These are phyloP conservation scores for Debaryomyces sp. DNA, from an alignment of 1,139 yeast genomes.

Conservation along the genomic window DNA sequence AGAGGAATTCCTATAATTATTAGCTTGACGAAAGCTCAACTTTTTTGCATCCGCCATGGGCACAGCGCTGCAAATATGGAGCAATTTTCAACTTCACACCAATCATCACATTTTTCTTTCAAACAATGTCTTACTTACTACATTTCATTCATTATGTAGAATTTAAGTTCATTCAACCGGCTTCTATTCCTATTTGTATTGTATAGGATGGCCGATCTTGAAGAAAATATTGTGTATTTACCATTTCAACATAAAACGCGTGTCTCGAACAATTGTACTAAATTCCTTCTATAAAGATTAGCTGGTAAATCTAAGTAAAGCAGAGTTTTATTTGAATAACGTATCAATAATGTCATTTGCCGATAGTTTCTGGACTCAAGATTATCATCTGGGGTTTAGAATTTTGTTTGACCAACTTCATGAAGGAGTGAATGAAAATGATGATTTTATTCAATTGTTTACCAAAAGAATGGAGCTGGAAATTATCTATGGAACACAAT, in stretches of 20 bases:
- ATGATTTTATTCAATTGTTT: slow-evolving; percentile 66
- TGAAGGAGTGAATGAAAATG: slow-evolving; percentile 75
- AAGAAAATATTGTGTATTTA: neutral
- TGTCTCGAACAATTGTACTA: neutral
- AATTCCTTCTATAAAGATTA: neutral
- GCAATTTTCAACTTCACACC: neutral
- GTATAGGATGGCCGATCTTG: neutral
- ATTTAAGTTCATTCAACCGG: neutral
- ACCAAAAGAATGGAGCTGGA: slow-evolving; percentile 77
- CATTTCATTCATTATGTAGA: neutral
- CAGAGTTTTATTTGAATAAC: neutral
- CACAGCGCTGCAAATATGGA: neutral
- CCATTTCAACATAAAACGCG: slow-evolving; percentile 7
- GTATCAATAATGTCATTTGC: slow-evolving; percentile 57
- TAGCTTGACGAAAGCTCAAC: neutral
- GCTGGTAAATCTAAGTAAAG: neutral
- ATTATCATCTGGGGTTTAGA: slow-evolving; percentile 61
- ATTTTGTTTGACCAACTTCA: slow-evolving; percentile 67
- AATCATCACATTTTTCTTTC: neutral
- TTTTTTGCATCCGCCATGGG: neutral
- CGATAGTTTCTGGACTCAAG: slow-evolving; percentile 78
- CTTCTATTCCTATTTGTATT: neutral
- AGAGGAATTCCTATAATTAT: neutral
- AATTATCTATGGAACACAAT: slow-evolving; percentile 61
- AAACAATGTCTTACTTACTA: neutral